Percentiles rank a stretch among this genome's conserved stretches.
These are phyloP conservation scores for Ophiosphaerella narmari DNA, from an alignment of 2,329 filamentous ascomycete genomes.

Conservation along the genomic window DNA sequence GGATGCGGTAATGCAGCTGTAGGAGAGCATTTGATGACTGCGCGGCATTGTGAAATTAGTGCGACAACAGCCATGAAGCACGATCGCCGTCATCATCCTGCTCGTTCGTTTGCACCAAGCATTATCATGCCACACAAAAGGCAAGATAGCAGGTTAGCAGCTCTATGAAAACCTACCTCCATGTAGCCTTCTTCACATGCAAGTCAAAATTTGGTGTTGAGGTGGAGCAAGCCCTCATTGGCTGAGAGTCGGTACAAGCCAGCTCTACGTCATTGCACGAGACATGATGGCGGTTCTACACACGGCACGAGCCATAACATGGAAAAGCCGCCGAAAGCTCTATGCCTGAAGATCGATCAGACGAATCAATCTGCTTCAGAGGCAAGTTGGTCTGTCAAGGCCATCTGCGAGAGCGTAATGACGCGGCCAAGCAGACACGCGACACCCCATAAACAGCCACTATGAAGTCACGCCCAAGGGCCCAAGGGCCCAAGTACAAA, in stretches of 20 bases:
- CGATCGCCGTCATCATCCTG: too few relatives aligned
- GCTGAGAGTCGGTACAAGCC: neutral
- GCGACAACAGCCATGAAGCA: too few relatives aligned
- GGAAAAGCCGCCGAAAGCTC: neutral
- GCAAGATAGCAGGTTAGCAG: too few relatives aligned
- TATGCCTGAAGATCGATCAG: constrained; percentile 17
- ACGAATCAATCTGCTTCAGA: neutral
- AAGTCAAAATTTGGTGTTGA: constrained; percentile 5
- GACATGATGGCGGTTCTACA: constrained; percentile 13
- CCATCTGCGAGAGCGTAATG: too few relatives aligned
- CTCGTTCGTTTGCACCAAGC: too few relatives aligned
- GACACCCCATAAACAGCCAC: constrained; percentile 3
- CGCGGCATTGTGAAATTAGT: too few relatives aligned
- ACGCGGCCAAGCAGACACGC: constrained; percentile 1
- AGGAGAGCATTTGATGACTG: too few relatives aligned
- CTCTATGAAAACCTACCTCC: too few relatives aligned
- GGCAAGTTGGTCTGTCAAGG: neutral
- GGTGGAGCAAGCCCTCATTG: constrained; percentile 1
- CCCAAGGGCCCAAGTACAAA: neutral
- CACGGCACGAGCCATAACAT: constrained; percentile 8
- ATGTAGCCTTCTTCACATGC: neutral
- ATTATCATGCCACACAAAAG: too few relatives aligned
- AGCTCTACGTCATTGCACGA: constrained; percentile 11
- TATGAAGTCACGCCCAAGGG: constrained; percentile 1
- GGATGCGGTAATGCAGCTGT: too few relatives aligned